These are phyloP conservation scores for Eucalyptus pauciflora DNA, from an alignment of 345 rosid genomes.

Conservation along the genomic window DNA sequence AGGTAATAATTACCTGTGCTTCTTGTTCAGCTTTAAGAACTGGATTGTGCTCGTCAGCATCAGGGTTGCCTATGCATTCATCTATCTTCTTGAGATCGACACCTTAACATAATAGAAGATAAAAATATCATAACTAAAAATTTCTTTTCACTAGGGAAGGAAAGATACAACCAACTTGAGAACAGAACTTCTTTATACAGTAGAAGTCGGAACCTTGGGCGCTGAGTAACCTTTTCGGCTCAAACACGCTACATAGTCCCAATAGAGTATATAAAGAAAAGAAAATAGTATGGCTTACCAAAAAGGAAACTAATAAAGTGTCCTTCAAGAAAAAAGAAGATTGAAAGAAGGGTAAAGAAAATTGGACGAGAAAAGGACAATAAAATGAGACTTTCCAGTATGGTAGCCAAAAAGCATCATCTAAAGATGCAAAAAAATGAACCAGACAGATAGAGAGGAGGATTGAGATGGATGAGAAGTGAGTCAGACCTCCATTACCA, in stretches of 20 bases:
- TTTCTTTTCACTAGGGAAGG: background rate
- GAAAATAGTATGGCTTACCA: background rate
- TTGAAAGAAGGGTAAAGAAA: background rate
- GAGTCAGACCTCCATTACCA: background rate
- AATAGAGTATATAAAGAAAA: background rate
- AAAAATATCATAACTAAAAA: background rate
- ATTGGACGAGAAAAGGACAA: background rate
- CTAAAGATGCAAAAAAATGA: background rate
- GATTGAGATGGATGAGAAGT: background rate
- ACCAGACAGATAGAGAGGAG: background rate
- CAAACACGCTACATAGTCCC: background rate
- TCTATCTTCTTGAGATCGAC: slow-evolving; percentile 18
- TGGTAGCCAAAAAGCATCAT: background rate
- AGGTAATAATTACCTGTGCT: slow-evolving; percentile 10
- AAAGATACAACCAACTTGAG: background rate
- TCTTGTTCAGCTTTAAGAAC: slow-evolving; percentile 30
- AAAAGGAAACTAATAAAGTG: background rate
- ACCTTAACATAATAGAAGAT: background rate
- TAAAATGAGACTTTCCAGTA: background rate
- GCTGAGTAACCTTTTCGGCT: background rate
- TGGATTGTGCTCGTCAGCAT: slow-evolving; percentile 13
- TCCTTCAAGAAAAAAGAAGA: background rate
- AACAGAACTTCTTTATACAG: background rate
- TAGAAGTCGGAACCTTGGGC: background rate
- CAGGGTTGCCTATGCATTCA: slow-evolving; percentile 24